A percentile compares a stretch with the other conserved stretches of the same genome.
Conservation (phyloP, 2,329 filamentous ascomycete species). For the Esteya vermicola region DNA sequence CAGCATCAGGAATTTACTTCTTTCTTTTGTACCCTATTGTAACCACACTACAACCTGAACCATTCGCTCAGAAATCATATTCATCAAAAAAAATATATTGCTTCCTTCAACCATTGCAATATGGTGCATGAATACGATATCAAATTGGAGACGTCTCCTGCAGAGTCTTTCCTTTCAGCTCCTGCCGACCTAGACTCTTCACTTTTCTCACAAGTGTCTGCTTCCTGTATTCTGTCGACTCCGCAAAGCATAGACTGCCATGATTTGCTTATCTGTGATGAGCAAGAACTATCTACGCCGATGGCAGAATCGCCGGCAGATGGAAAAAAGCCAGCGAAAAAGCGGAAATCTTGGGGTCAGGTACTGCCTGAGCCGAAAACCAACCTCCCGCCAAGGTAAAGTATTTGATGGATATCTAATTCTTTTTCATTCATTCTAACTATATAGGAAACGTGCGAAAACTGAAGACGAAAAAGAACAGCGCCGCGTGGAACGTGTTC, state of each 20-base stretch:
- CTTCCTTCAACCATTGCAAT: too few species aligned
- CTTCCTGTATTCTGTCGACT: neutral
- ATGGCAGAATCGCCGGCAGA: constrained; percentile 8
- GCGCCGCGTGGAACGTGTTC: constrained; percentile 88
- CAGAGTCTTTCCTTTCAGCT: constrained; percentile 38
- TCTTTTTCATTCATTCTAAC: neutral
- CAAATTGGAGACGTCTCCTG: constrained; percentile 39
- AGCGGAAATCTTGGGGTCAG: constrained; percentile 98
- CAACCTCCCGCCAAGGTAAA: constrained; percentile 79
- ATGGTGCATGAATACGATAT: too few species aligned
- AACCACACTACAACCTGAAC: too few species aligned
- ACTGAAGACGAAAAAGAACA: constrained; percentile 99
- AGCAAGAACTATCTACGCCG: constrained; percentile 4
- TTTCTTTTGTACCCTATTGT: too few species aligned
- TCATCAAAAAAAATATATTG: too few species aligned
- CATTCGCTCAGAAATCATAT: too few species aligned
- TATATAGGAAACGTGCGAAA: constrained; percentile 81
- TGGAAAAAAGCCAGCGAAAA: constrained; percentile 70
- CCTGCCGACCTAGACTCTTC: constrained; percentile 36
- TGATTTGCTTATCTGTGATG: constrained; percentile 1
- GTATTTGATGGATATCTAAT: neutral
- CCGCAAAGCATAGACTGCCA: neutral
- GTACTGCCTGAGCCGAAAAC: constrained; percentile 94
- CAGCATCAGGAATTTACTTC: too few species aligned
- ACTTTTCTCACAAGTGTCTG: constrained; percentile 23